Base-by-base conservation (phyloP, 1,284 basidiomycete species). In the Rhodotorula sp. region DNA sequence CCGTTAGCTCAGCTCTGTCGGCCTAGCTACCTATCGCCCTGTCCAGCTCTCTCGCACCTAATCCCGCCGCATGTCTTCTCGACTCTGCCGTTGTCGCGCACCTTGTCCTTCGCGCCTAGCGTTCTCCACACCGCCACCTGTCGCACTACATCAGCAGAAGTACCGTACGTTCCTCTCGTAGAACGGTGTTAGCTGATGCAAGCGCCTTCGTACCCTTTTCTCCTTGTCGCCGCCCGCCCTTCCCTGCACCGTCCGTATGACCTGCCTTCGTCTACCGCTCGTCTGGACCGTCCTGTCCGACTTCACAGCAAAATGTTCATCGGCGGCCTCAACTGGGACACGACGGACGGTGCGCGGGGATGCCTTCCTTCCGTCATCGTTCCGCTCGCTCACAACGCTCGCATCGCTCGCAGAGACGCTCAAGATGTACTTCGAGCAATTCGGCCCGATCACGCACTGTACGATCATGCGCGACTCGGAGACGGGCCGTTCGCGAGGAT, bases 271-370 rank as follows among this genome's bases (percentile, higher is more conserved):
- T 61, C 72, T 73, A 67, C 62, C 66, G 80, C 80, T 76, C 71
- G 77, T 59, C 74, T 76, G 55, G 39, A 68, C 49, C 29, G 62
- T 30, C 81, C 29, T 22, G 24, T 46, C 49, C 39, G 39, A 64
- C 29, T 66, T 72, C 81, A 81, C 85, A 95, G 94, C 82, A 97
- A 97, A 85, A 96, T 94, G 92, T 96, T 96, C 80, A 91, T 96
- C 78, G 93, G 93, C 74, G 93, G 94, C 74, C 84, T 96, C 68
- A 94, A 95, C 83, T 96, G 94, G 93, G 93, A 96, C 81, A 96
- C 93, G 74, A 93, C 90, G 78, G 94, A 96, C 84, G 92, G 93
- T 85, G 68, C 78, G 82, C 53, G 2, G 6, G 7, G 20, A n/a
- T 30, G 56, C 30, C 87, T 86, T 78, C 58, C 67, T 48, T n/a